Percentiles rank a stretch among this genome's conserved stretches.
These are phyloP conservation scores for Urostyla sp. DNA, from an alignment of 73 alveolate species.

Conservation along the genomic window DNA sequence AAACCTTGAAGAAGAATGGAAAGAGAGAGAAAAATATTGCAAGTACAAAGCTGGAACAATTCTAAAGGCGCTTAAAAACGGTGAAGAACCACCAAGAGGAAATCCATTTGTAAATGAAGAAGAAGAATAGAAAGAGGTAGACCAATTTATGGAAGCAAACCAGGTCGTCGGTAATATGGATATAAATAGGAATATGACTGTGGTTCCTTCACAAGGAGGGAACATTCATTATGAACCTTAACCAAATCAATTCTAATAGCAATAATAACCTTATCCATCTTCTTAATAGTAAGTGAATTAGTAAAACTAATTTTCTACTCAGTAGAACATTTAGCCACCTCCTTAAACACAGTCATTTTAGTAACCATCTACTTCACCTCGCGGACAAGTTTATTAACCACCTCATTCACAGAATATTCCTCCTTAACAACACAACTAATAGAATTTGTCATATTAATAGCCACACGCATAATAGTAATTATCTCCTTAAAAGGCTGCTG, in stretches of 20 bases:
- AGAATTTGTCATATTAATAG: not conserved
- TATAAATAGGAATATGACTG: not conserved
- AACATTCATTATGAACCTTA: not conserved
- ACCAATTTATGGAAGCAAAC: not conserved
- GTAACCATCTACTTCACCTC: not conserved
- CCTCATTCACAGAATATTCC: not conserved
- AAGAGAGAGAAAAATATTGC: constrained; percentile 34
- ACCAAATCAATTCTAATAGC: not conserved
- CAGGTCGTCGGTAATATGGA: not conserved
- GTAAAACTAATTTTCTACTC: too few relatives aligned
- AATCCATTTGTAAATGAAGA: constrained; percentile 58
- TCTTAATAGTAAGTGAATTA: too few relatives aligned
- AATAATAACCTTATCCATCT: not conserved
- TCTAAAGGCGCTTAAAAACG: constrained; percentile 31
- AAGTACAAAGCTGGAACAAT: constrained; percentile 55
- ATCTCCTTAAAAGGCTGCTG: not conserved
- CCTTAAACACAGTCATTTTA: not conserved
- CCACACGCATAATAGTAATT: not conserved
- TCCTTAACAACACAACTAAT: not conserved
- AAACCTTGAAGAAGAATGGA: constrained; percentile 48
- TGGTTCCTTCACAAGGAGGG: too few relatives aligned
- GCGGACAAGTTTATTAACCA: not conserved
- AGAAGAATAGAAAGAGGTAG: not conserved
- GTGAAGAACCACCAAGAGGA: constrained; percentile 56
- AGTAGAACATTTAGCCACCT: not conserved